Percentiles rank a stretch among this genome's conserved stretches.
Conservation (phyloP, 805 yeast genomes). For the Ogataea methanolica region DNA sequence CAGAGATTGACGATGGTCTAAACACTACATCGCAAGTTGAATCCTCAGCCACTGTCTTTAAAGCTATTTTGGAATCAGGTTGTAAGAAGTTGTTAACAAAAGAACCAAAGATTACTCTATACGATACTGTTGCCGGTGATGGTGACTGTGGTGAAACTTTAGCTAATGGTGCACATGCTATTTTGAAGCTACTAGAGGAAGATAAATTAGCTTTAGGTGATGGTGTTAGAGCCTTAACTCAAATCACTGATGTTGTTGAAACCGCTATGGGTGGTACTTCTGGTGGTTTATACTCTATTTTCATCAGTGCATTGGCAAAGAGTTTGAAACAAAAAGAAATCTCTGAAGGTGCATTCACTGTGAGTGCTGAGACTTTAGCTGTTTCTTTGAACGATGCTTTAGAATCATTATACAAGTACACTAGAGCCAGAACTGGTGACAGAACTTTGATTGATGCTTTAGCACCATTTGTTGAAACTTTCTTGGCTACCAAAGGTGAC, state of each 20-base stretch:
- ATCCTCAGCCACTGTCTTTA: conserved; percentile 27
- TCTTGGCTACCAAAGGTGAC: conserved; percentile 43
- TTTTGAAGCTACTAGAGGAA: conserved; percentile 46
- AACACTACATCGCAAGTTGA: conserved; percentile 22
- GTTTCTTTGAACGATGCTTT: conserved; percentile 55
- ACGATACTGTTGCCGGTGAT: conserved; percentile 90
- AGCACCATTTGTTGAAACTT: conserved; percentile 75
- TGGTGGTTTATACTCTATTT: conserved; percentile 89
- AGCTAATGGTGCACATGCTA: conserved; percentile 74
- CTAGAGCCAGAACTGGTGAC: conserved; percentile 85
- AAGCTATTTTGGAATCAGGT: conserved; percentile 38
- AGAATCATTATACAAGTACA: conserved; percentile 73
- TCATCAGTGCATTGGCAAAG: conserved; percentile 68
- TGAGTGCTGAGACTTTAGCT: conserved; percentile 36
- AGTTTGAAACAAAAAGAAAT: conserved; percentile 41
- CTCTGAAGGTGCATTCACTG: conserved; percentile 21
- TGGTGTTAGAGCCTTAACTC: conserved; percentile 56
- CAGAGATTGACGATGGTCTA: conserved; percentile 29
- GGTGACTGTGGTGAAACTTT: conserved; percentile 97
- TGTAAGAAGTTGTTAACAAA: conserved; percentile 50
- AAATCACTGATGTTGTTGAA: conserved; percentile 79
- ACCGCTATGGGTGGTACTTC: conserved; percentile 95
- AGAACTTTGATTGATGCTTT: conserved; percentile 86
- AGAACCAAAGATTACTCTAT: conserved; percentile 82
- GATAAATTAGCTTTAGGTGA: conserved; percentile 37